Percentiles rank a stretch among this genome's conserved stretches.
Evolutionary conservation across 208 protist species (phyloP).

Genomic region (Sergeia podlipaevii): DNA sequence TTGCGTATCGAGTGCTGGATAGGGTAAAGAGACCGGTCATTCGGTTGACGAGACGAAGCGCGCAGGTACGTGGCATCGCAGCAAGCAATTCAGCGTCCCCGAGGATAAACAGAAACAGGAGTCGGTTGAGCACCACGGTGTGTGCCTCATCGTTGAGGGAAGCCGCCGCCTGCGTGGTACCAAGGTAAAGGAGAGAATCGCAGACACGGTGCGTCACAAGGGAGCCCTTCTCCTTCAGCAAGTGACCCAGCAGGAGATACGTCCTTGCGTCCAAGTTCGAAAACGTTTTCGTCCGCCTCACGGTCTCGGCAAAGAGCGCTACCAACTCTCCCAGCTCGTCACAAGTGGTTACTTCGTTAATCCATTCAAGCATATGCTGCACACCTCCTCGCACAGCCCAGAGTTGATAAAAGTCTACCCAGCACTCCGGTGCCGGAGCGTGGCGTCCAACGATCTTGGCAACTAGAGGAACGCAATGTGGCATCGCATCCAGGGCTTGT

Average conservation of each 20-base stretch:
- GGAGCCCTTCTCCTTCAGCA: constrained; percentile 45
- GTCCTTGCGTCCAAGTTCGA: constrained; percentile 49
- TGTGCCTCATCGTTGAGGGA: constrained; percentile 50
- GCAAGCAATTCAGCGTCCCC: constrained; percentile 49
- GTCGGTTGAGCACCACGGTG: constrained; percentile 72
- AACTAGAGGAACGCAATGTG: constrained; percentile 43
- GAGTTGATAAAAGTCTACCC: constrained; percentile 69
- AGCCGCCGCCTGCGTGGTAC: constrained; percentile 26
- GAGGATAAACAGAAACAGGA: constrained; percentile 71
- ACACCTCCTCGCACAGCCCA: constrained; percentile 64
- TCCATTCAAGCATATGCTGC: constrained; percentile 63
- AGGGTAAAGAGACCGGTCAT: constrained; percentile 52
- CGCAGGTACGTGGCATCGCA: constrained; percentile 31
- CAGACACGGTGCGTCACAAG: constrained; percentile 49
- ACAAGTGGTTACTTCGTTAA: constrained; percentile 31
- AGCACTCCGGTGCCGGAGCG: constrained; percentile 51
- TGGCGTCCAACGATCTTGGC: constrained; percentile 71
- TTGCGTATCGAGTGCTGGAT: constrained; percentile 52
- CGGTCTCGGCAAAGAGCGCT: constrained; percentile 35
- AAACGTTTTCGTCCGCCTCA: constrained; percentile 31
- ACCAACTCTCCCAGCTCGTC: constrained; percentile 48
- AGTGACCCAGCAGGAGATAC: constrained; percentile 62
- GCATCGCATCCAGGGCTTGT: too few relatives aligned
- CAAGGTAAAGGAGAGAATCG: constrained; percentile 50
- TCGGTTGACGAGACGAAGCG: constrained; percentile 43